These are phyloP conservation scores for Aureobasidium sp. DNA, from an alignment of 2,329 filamentous ascomycete genomes.

Conservation along the genomic window DNA sequence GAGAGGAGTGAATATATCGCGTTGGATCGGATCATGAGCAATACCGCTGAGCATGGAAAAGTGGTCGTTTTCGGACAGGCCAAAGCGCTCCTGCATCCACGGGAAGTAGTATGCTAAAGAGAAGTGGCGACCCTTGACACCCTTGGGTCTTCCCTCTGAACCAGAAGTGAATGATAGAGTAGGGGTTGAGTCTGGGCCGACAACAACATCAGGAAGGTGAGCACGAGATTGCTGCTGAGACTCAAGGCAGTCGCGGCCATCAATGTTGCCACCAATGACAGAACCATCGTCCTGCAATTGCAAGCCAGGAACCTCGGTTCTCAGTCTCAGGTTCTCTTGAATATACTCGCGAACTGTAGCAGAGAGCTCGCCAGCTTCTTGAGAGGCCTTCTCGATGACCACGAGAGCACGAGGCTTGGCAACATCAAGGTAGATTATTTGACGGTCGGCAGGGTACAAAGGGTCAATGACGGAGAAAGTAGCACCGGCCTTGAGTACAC, in stretches of 20 bases:
- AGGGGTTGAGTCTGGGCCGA: slow-evolving; percentile 78
- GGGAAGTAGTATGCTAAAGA: slow-evolving; percentile 78
- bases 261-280: slow-evolving; percentile 60
- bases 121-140: slow-evolving; percentile 81
- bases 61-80: slow-evolving; percentile 61
- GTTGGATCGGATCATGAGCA: slow-evolving; percentile 59
- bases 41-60: slow-evolving; percentile 85
- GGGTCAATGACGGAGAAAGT: slow-evolving; percentile 67
- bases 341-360: slow-evolving; percentile 61
- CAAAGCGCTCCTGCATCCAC: slow-evolving; percentile 86
- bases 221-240: slow-evolving; percentile 46
- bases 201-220: slow-evolving; percentile 60
- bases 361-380: slow-evolving; percentile 59
- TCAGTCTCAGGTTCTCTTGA: slow-evolving; percentile 62
- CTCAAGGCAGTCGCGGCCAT: slow-evolving; percentile 61
- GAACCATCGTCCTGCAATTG: slow-evolving; percentile 63
- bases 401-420: slow-evolving; percentile 67
- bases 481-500: slow-evolving; percentile 52
- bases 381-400: slow-evolving; percentile 63
- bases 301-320: slow-evolving; percentile 67
- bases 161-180: slow-evolving; percentile 61
- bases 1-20: slow-evolving; percentile 83
- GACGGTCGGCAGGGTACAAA: slow-evolving; percentile 70
- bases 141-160: slow-evolving; percentile 72
- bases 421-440: slow-evolving; percentile 77